phyloP scores from a whole-genome alignment of 257 asterid genomes.

The Primulina tabacum region DNA sequence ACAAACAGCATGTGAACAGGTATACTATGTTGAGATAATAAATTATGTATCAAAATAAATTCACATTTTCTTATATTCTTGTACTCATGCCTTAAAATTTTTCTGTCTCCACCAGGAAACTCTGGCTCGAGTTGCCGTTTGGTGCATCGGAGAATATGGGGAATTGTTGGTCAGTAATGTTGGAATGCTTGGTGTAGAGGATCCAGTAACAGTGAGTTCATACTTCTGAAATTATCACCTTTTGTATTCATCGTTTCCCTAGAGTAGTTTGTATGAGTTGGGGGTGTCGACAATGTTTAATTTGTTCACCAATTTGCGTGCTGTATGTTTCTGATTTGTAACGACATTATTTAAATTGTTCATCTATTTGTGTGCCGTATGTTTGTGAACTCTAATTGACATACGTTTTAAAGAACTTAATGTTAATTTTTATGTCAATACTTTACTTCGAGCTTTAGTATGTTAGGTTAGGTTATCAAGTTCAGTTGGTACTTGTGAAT shows the following conservation, averaged over 20 bases:
- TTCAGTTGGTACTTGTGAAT: too few species aligned
- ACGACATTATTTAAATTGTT: conserved; percentile 6
- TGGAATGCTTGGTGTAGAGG: conserved; percentile 77
- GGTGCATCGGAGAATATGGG: conserved; percentile 99
- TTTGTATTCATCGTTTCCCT: not conserved
- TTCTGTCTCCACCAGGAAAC: conserved; percentile 60
- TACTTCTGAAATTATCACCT: conserved; percentile 15
- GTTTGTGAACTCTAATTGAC: not conserved
- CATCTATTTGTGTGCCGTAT: not conserved
- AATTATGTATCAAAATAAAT: conserved; percentile 13
- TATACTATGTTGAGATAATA: conserved; percentile 18
- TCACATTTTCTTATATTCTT: conserved; percentile 3
- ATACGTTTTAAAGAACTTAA: not conserved
- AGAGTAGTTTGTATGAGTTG: conserved; percentile 11
- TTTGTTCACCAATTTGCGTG: conserved; percentile 5
- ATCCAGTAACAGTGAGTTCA: conserved; percentile 72
- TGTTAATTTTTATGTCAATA: not conserved
- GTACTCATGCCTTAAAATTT: conserved; percentile 16
- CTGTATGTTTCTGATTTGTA: conserved; percentile 13
- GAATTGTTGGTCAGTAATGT: conserved; percentile 71
- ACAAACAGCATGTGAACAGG: conserved; percentile 78
- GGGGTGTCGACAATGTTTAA: conserved; percentile 2
- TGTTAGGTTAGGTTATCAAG: not conserved
- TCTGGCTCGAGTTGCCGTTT: conserved; percentile 91
- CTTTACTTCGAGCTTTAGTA: conserved; percentile 8